These are phyloP conservation scores for Trichoderma pleuroti DNA, from an alignment of 2,329 filamentous ascomycete genomes.

Conservation along the genomic window DNA sequence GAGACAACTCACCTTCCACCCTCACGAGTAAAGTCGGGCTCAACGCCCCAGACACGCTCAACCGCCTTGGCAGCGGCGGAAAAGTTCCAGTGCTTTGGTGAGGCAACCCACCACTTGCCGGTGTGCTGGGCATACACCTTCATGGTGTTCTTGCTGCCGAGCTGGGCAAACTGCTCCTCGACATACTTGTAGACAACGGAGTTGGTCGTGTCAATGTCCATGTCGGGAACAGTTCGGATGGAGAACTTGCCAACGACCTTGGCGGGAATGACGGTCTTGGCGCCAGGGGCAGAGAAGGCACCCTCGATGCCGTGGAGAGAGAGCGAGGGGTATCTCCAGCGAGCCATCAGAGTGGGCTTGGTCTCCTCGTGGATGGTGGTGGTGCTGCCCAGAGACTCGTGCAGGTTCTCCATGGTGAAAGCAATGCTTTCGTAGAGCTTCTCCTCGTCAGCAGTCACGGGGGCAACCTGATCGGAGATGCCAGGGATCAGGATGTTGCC, in stretches of 20 bases:
- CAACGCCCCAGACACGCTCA: constrained; percentile 86
- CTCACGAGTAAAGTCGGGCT: constrained; percentile 93
- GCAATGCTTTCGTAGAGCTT: constrained; percentile 83
- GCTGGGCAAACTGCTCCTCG: constrained; percentile 77
- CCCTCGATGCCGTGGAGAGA: constrained; percentile 95
- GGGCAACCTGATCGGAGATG: constrained; percentile 87
- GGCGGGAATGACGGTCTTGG: constrained; percentile 97
- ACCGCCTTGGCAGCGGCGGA: constrained; percentile 91
- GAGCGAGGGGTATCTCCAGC: constrained; percentile 92
- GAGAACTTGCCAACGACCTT: constrained; percentile 99
- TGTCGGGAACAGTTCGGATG: constrained; percentile 94
- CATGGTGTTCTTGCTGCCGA: constrained; percentile 88
- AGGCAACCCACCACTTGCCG: constrained; percentile 98
- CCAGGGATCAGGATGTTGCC: constrained; percentile 95
- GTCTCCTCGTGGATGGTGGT: constrained; percentile 86
- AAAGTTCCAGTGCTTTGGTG: constrained; percentile 99
- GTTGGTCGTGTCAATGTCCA: constrained; percentile 91
- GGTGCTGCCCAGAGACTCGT: constrained; percentile 85
- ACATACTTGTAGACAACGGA: constrained; percentile 79
- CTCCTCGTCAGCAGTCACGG: constrained; percentile 81
- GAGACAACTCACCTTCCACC: constrained; percentile 77
- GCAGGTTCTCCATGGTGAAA: constrained; percentile 94
- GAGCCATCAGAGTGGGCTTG: constrained; percentile 88
- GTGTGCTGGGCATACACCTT: constrained; percentile 80
- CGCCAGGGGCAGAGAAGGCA: constrained; percentile 86